These are phyloP conservation scores for Oryza longistaminata DNA, from an alignment of 176 grass and related monocot species.

Conservation along the genomic window DNA sequence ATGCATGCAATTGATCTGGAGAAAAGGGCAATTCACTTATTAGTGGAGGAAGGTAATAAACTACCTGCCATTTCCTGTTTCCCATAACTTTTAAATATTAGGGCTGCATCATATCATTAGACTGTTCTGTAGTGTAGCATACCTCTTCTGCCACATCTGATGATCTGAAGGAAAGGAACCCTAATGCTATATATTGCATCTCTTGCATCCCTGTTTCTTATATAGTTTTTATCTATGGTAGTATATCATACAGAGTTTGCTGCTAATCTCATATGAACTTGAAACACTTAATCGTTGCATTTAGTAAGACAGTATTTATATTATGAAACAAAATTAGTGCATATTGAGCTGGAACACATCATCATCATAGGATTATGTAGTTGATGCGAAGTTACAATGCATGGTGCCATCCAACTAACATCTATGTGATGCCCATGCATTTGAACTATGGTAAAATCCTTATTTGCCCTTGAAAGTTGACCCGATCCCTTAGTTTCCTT, in stretches of 20 bases:
- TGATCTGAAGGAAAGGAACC: background rate
- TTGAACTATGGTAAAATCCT: background rate
- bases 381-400: background rate
- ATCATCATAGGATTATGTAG: background rate
- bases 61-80: constrained; percentile 25
- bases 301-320: background rate
- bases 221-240: background rate
- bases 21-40: constrained; percentile 86
- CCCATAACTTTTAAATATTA: background rate
- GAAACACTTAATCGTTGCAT: background rate
- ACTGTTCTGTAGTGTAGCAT: constrained; percentile 7
- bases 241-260: background rate
- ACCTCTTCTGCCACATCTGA: background rate
- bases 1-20: constrained; percentile 83
- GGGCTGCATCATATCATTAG: background rate
- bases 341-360: background rate
- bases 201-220: background rate
- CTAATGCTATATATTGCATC: background rate
- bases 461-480: no score
- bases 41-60: constrained; percentile 87
- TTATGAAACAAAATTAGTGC: background rate
- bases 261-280: background rate
- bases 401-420: background rate
- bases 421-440: background rate
- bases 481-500: no score